Evolutionary conservation across 2,329 filamentous ascomycete genomes (phyloP).

Genomic region (Colletotrichum caudatum): DNA sequence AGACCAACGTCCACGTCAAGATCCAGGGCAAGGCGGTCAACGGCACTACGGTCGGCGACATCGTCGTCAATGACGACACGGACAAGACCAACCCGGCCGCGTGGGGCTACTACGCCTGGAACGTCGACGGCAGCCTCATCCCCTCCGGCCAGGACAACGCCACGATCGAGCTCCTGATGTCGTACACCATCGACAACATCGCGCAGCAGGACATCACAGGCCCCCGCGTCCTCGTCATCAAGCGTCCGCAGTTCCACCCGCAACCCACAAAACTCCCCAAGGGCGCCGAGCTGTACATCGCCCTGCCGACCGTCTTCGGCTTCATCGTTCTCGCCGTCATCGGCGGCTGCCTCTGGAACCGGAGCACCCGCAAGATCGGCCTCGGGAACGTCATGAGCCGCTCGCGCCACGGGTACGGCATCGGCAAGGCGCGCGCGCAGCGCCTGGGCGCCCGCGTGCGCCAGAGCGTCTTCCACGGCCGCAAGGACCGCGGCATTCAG

Average conservation of each 20-base stretch:
- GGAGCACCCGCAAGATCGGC: slow-evolving; percentile 61
- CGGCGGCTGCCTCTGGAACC: slow-evolving; percentile 68
- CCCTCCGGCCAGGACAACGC: slow-evolving; percentile 46
- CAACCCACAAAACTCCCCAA: slow-evolving; percentile 49
- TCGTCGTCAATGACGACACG: slow-evolving; percentile 36
- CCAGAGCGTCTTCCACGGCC: slow-evolving; percentile 46
- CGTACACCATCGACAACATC: slow-evolving; percentile 51
- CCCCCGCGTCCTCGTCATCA: slow-evolving; percentile 58
- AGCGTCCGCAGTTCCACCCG: slow-evolving; percentile 50
- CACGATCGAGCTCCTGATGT: slow-evolving; percentile 47
- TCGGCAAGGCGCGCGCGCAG: slow-evolving; percentile 53
- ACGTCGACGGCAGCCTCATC: slow-evolving; percentile 47
- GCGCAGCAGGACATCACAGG: slow-evolving; percentile 52
- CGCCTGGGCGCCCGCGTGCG: slow-evolving; percentile 49
- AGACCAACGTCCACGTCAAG: slow-evolving; percentile 49
- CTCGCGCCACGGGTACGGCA: slow-evolving; percentile 58
- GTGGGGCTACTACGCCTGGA: slow-evolving; percentile 50
- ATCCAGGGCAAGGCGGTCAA: slow-evolving; percentile 56
- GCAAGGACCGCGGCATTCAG: slow-evolving; percentile 57
- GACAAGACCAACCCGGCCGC: slow-evolving; percentile 38
- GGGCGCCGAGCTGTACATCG: slow-evolving; percentile 62
- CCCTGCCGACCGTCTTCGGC: slow-evolving; percentile 63
- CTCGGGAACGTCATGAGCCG: slow-evolving; percentile 66
- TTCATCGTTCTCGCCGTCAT: slow-evolving; percentile 61
- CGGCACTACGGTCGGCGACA: slow-evolving; percentile 48